These are phyloP conservation scores for Termitomyces sp. DNA, from an alignment of 768 basidiomycete genomes.

Conservation along the genomic window DNA sequence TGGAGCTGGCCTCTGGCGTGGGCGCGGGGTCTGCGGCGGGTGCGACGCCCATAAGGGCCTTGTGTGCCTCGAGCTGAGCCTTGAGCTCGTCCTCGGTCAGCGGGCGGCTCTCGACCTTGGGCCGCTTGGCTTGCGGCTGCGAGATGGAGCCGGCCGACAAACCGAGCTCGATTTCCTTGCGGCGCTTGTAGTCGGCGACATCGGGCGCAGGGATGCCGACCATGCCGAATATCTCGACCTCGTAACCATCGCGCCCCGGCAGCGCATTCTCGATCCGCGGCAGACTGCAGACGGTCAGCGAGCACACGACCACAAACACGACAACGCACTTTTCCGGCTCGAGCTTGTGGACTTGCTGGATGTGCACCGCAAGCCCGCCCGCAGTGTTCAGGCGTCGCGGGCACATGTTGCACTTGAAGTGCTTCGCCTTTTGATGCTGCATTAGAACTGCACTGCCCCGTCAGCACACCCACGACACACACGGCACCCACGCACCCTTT, in stretches of 20 bases:
- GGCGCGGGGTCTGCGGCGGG: constrained; percentile 31
- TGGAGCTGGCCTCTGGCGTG: constrained; percentile 34
- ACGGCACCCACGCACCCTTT: constrained; percentile 60
- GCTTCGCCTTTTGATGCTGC: constrained; percentile 99
- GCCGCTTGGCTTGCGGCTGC: constrained; percentile 75
- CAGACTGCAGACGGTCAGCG: constrained; percentile 32
- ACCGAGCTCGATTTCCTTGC: constrained; percentile 92
- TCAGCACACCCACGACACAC: not conserved
- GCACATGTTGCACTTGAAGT: constrained; percentile 97
- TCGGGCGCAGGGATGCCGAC: constrained; percentile 95
- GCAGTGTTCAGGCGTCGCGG: constrained; percentile 95
- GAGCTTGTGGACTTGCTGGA: constrained; percentile 99
- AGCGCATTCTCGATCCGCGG: constrained; percentile 95
- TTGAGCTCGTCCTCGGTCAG: constrained; percentile 81
- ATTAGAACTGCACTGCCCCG: constrained; percentile 65
- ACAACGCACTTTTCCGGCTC: constrained; percentile 79
- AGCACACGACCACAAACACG: not conserved
- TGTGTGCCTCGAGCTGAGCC: constrained; percentile 84
- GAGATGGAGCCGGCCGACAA: constrained; percentile 77
- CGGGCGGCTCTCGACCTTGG: constrained; percentile 71
- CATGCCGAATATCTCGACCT: constrained; percentile 99
- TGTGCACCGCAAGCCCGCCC: constrained; percentile 95
- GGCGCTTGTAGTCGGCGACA: constrained; percentile 91
- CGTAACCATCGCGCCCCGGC: constrained; percentile 94
- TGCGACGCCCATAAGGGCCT: constrained; percentile 78